These are phyloP conservation scores for Neodidymelliopsis sp. DNA, from an alignment of 2,329 filamentous ascomycete genomes.

Conservation along the genomic window DNA sequence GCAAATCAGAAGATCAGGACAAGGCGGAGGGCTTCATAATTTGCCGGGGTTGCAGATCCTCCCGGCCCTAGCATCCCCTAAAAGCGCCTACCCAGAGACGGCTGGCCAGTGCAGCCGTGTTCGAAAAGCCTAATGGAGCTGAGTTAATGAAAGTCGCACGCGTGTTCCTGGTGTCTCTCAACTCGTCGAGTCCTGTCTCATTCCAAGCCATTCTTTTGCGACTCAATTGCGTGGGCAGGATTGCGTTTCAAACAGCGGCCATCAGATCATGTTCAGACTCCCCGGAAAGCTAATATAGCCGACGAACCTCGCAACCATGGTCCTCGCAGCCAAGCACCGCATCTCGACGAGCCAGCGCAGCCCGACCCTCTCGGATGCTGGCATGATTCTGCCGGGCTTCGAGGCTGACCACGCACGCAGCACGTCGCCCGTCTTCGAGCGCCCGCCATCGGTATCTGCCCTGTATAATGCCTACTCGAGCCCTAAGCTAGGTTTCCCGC, in stretches of 20 bases:
- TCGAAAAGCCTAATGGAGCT: constrained; percentile 14
- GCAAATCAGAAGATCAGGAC: constrained; percentile 13
- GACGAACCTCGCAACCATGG: constrained; percentile 30
- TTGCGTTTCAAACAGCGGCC: constrained; percentile 4
- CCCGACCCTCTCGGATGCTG: constrained; percentile 89
- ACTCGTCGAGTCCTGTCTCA: constrained; percentile 14
- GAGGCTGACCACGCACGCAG: constrained; percentile 44
- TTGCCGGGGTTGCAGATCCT: constrained; percentile 18
- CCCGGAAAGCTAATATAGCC: constrained; percentile 32
- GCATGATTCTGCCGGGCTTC: constrained; percentile 85
- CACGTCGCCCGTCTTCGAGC: constrained; percentile 61
- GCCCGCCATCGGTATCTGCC: constrained; percentile 52
- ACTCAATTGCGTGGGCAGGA: constrained; percentile 8
- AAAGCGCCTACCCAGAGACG: constrained; percentile 6
- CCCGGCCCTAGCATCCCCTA: constrained; percentile 19
- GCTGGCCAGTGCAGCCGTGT: constrained; percentile 19
- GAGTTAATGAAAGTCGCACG: constrained; percentile 21
- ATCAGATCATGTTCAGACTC: constrained; percentile 29
- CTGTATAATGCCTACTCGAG: constrained; percentile 36
- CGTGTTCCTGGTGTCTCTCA: constrained; percentile 15
- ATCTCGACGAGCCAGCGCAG: constrained; percentile 20
- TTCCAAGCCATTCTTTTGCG: constrained; percentile 11
- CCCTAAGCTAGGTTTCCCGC: constrained; percentile 40
- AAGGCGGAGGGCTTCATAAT: neutral
- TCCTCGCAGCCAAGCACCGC: constrained; percentile 29